A percentile compares a stretch with the other conserved stretches of the same genome.
phyloP scores from a whole-genome alignment of 805 yeast genomes.

The Metschnikowia kunwiensis region DNA sequence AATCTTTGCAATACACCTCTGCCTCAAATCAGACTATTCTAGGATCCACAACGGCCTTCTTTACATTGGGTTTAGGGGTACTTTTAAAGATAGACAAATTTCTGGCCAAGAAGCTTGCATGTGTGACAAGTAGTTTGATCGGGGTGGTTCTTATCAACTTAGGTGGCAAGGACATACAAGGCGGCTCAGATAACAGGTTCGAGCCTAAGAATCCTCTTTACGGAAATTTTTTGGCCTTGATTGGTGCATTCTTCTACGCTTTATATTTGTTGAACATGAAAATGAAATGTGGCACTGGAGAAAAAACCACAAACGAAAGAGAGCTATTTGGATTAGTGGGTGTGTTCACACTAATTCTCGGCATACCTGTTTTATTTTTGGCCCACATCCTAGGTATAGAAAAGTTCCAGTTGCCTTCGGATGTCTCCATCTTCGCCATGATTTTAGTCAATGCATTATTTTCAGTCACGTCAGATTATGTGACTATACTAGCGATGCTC shows the following conservation, averaged over 20 bases:
- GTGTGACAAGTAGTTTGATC: conserved; percentile 42
- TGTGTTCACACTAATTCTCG: conserved; percentile 35
- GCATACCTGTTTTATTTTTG: conserved; percentile 37
- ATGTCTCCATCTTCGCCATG: conserved; percentile 28
- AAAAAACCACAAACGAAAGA: conserved; percentile 45
- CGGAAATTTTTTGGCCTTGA: conserved; percentile 45
- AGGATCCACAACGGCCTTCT: conserved; percentile 50
- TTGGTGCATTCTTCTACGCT: conserved; percentile 48
- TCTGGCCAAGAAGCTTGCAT: conserved; percentile 38
- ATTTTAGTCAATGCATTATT: conserved; percentile 43
- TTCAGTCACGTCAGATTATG: conserved; percentile 48
- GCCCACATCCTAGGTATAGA: conserved; percentile 41
- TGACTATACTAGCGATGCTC: conserved; percentile 48
- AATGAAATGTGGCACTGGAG: conserved; percentile 42
- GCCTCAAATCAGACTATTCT: conserved; percentile 53
- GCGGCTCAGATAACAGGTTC: conserved; percentile 20
- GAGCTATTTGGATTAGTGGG: conserved; percentile 49
- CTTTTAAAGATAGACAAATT: conserved; percentile 41
- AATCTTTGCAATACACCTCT: conserved; percentile 47
- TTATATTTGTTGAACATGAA: conserved; percentile 44
- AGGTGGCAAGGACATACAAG: conserved; percentile 6
- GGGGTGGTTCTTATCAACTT: conserved; percentile 48
- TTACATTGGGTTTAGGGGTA: conserved; percentile 46
- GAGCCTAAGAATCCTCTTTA: conserved; percentile 37
- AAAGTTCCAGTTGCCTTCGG: conserved; percentile 39